Conservation (phyloP, 2,329 filamentous ascomycete genomes). For the Cytospora chrysosperma region DNA sequence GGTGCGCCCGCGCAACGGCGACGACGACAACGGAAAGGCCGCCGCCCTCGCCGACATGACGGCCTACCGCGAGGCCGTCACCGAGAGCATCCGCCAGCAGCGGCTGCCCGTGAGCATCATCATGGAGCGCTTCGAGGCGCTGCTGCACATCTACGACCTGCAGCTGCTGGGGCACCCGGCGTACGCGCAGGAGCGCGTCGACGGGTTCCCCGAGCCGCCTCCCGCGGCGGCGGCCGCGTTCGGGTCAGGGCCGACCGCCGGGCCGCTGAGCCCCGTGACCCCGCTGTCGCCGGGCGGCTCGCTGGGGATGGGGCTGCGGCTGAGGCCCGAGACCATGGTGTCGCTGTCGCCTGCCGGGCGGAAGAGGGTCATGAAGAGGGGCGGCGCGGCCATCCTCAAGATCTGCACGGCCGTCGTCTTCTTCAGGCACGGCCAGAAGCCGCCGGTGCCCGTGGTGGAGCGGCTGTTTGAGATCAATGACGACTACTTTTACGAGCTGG, state of each 20-base stretch:
- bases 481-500: conserved; percentile 11
- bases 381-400: conserved; percentile 11
- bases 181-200: not conserved
- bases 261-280: not conserved
- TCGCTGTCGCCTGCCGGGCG: not conserved
- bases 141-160: conserved; percentile 4
- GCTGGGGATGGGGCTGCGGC: too few relatives aligned
- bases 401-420: not conserved
- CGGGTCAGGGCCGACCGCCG: too few relatives aligned
- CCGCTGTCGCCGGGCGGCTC: not conserved
- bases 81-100: conserved; percentile 6
- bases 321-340: not conserved
- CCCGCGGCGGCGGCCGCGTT: not conserved
- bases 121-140: conserved; percentile 14
- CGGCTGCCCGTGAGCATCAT: conserved; percentile 9
- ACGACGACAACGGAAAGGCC: too few relatives aligned
- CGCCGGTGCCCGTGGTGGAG: conserved; percentile 4
- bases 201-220: conserved; percentile 1
- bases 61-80: conserved; percentile 12
- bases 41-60: too few relatives aligned
- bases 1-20: not conserved
- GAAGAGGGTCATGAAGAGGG: conserved; percentile 16
- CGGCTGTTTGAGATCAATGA: conserved; percentile 11
- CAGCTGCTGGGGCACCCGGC: conserved; percentile 6
- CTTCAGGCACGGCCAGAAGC: conserved; percentile 13